Percentiles rank a stretch among this genome's conserved stretches.
Evolutionary conservation across 2,329 filamentous ascomycete genomes (phyloP).

Genomic region (Monosporascus sp.): DNA sequence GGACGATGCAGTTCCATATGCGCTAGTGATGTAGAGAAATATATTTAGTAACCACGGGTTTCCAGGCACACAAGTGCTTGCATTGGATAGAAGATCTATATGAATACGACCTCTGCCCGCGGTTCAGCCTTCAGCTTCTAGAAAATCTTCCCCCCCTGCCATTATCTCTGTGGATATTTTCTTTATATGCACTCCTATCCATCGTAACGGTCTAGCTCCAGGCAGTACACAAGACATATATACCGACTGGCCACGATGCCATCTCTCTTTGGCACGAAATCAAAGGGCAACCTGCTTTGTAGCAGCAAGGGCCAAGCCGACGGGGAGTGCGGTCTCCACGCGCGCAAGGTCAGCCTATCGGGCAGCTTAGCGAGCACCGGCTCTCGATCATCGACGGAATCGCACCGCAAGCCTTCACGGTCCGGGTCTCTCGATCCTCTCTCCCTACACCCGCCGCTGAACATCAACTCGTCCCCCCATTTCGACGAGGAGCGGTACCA

Average conservation of each 20-base stretch:
- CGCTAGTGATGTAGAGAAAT: too few relatives aligned
- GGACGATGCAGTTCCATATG: too few relatives aligned
- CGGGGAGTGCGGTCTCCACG: conserved; percentile 12
- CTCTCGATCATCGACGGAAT: conserved; percentile 20
- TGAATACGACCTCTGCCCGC: not conserved
- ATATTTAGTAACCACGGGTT: too few relatives aligned
- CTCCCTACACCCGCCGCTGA: conserved; percentile 25
- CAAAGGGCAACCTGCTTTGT: conserved; percentile 16
- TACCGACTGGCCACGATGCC: conserved; percentile 10
- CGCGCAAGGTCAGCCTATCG: conserved; percentile 11
- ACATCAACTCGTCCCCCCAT: conserved; percentile 25
- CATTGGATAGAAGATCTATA: not conserved
- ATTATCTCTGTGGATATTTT: not conserved
- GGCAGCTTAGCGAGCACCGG: conserved; percentile 24
- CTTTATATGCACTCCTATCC: not conserved
- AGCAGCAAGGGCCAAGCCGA: conserved; percentile 8
- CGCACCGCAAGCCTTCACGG: conserved; percentile 7
- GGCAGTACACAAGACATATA: not conserved
- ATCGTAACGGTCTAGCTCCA: not conserved
- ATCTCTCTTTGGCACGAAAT: conserved; percentile 24
- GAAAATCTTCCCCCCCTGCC: not conserved
- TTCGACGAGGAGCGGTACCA: conserved; percentile 18
- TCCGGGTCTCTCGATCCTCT: conserved; percentile 20
- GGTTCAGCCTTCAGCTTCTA: not conserved
- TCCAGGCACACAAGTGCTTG: too few relatives aligned